These are phyloP conservation scores for Pseudogymnoascus verrucosus DNA, from an alignment of 2,329 filamentous ascomycete species.

Conservation along the genomic window DNA sequence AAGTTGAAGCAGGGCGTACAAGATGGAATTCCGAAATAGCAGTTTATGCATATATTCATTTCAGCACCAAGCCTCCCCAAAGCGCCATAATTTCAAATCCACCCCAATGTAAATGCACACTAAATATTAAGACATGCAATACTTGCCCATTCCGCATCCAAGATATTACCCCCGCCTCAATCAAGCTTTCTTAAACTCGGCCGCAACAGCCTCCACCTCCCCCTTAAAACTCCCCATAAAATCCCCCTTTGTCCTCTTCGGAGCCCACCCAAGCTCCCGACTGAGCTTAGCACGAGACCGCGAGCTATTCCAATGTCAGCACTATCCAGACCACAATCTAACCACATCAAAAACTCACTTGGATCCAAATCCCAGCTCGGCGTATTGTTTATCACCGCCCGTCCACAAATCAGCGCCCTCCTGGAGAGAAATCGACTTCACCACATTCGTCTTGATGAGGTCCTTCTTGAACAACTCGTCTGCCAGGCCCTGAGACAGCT, in stretches of 20 bases:
- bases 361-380: slow-evolving; percentile 31
- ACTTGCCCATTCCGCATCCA: not conserved
- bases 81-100: not conserved
- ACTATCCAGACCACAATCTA: not conserved
- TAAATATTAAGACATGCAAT: not conserved
- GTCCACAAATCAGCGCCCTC: slow-evolving; percentile 24
- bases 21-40: too few species aligned
- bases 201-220: not conserved
- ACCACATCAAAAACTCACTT: slow-evolving; percentile 13
- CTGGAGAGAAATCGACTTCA: slow-evolving; percentile 24
- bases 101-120: not conserved
- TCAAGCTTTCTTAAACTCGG: not conserved
- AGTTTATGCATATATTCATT: too few species aligned
- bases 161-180: not conserved
- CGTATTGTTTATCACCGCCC: slow-evolving; percentile 18
- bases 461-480: slow-evolving; percentile 27
- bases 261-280: slow-evolving; percentile 16
- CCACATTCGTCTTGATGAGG: slow-evolving; percentile 23
- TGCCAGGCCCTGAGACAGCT: slow-evolving; percentile 31
- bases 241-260: slow-evolving; percentile 14
- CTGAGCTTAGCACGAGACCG: slow-evolving; percentile 18
- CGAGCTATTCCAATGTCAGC: slow-evolving; percentile 12
- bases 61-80: not conserved
- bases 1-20: too few species aligned
- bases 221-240: slow-evolving; percentile 10